Conservation (phyloP, 176 grass and related monocot genomes). For the Oryza meyeriana region DNA sequence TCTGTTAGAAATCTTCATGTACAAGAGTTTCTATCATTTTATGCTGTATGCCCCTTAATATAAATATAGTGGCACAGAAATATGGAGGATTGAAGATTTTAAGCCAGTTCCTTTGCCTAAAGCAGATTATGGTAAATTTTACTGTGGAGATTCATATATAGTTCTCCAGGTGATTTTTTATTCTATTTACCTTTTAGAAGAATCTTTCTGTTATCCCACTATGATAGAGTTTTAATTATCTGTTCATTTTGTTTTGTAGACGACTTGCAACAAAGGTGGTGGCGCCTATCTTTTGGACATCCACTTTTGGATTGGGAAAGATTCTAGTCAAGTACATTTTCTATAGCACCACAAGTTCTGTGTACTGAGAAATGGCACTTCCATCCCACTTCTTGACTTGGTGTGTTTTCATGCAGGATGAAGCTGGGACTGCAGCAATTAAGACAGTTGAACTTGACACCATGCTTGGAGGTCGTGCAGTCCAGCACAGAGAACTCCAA, state of each 20-base stretch:
- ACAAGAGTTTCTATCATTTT: conserved; percentile 6
- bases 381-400: conserved; percentile 11
- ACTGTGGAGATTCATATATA: conserved; percentile 96
- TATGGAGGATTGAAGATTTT: conserved; percentile 96
- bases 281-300: conserved; percentile 69
- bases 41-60: conserved; percentile 41
- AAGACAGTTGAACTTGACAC: conserved; percentile 93
- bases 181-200: background rate
- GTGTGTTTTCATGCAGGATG: conserved; percentile 60
- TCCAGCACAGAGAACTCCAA: conserved; percentile 94
- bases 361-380: conserved; percentile 13
- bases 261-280: conserved; percentile 63
- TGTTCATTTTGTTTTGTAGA: conserved; percentile 42
- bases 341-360: background rate
- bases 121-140: conserved; percentile 91
- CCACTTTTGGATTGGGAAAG: conserved; percentile 94
- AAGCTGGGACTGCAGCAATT: conserved; percentile 94
- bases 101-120: conserved; percentile 81
- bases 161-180: conserved; percentile 69
- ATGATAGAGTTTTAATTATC: conserved; percentile 2
- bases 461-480: conserved; percentile 88
- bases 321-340: conserved; percentile 71
- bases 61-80: conserved; percentile 73
- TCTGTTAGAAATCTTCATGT: background rate
- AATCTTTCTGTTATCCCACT: background rate